Evolutionary conservation across 192 early-diverging fungal species (phyloP).

Genomic region (Jimgerdemannia flammicorona): DNA sequence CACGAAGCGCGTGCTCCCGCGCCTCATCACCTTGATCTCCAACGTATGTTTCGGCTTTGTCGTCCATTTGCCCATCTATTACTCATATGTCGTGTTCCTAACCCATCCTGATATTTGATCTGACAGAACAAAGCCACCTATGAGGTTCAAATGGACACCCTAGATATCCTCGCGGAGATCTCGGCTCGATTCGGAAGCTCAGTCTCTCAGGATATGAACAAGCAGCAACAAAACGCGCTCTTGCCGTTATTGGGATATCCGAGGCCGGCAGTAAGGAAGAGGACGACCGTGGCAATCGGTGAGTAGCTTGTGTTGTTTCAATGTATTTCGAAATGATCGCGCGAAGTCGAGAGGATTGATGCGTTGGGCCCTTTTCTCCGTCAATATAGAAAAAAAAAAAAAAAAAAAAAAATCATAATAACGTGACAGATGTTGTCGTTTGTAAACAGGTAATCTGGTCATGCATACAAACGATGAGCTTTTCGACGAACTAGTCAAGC

Average conservation of each 20-base stretch:
- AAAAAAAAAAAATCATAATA: no score
- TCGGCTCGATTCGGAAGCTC: conserved; percentile 64
- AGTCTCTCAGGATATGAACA: conserved; percentile 44
- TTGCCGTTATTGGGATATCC: conserved; percentile 65
- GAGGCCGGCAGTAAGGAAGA: conserved; percentile 74
- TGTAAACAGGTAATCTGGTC: conserved; percentile 49
- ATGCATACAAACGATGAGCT: conserved; percentile 61
- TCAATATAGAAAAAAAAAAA: no score
- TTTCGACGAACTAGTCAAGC: conserved; percentile 61
- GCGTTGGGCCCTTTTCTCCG: no score
- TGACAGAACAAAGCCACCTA: conserved; percentile 40
- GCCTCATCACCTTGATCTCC: conserved; percentile 57
- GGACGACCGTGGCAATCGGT: conserved; percentile 65
- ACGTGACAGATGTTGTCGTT: no score
- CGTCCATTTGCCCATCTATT: conserved; percentile 1
- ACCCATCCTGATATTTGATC: neutral
- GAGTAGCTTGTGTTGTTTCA: neutral
- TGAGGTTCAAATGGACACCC: conserved; percentile 60
- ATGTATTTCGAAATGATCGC: neutral
- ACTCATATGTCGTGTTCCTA: neutral
- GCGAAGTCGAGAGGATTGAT: neutral
- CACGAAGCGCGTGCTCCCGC: conserved; percentile 63
- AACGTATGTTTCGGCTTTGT: conserved; percentile 37
- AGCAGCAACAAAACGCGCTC: conserved; percentile 59
- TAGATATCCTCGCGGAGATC: conserved; percentile 76